Evolutionary conservation across 139 green algal species (phyloP), one percentile per base, ranked within the genome.

Genomic region (Asterochloris sp.): DNA sequence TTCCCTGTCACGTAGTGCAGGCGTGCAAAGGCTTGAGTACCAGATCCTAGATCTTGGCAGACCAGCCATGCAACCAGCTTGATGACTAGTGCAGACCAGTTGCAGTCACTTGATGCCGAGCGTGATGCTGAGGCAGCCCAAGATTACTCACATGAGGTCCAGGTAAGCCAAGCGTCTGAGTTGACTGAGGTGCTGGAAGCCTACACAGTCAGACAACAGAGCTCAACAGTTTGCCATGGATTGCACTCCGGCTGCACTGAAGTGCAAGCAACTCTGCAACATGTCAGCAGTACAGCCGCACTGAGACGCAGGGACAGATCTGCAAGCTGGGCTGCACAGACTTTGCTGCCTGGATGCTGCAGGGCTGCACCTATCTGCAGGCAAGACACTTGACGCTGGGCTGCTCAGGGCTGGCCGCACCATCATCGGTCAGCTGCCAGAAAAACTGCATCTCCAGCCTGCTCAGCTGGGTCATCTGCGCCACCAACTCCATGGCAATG

Each of bases 361-460:
- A 80, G 17, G 76, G 54, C 28, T 17, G 14, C 62, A 62, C 19
- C 24, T 38, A 38, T 76, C 69, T 38, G 16, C 13, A 54, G 23
- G 69, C 21, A 24, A 71, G n/a, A 9, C 69, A 76, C 69, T 47
- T 28, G 69, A 71, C 4, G 24, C 16, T 29, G 26, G 69, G n/a
- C 23, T 54, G 23, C 69, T 2, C 14, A 28, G 19, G 14, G 1
- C 14, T 54, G 69, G 26, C 62, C 81, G 16, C 13, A 85, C 82
- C 82, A 62, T 61, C 69, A 76, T 88, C 85, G 26, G 81, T 85
- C 62, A 90, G 38, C 15, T 84, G 60, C 86, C 87, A 91, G 73
- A 83, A 90, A 74, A 89, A 90, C 71, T 87, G 82, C 13, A 91
- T 60, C 67, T 91, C 87, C 61, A 92, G 81, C 15, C 82, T 78